phyloP scores from a whole-genome alignment of 78 protist genomes.

The Isochrysis galbana region DNA sequence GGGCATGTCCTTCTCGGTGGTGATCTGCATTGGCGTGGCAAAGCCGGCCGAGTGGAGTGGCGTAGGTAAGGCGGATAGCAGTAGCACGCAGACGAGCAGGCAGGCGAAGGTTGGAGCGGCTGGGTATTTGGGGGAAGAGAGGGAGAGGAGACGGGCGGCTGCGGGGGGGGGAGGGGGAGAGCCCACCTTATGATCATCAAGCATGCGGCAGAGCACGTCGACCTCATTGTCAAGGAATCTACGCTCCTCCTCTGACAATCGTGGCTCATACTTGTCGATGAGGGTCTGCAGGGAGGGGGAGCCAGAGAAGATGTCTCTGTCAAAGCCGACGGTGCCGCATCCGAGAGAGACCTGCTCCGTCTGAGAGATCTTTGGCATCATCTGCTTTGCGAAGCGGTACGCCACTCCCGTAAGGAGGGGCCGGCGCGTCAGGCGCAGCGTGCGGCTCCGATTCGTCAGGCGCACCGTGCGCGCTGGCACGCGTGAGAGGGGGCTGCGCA shows the following conservation, averaged over 20 bases:
- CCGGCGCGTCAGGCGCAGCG: no score
- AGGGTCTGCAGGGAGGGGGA: background rate
- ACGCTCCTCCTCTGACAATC: slow-evolving; percentile 32
- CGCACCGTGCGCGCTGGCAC: no score
- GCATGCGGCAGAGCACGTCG: slow-evolving; percentile 48
- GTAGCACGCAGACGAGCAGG: background rate
- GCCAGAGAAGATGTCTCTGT: slow-evolving; percentile 46
- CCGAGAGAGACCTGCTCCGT: slow-evolving; percentile 48
- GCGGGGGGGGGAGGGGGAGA: slow-evolving; percentile 38
- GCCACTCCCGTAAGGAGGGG: no score
- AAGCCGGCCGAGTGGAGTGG: background rate
- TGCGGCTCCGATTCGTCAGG: no score
- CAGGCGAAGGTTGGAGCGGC: background rate
- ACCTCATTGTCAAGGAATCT: slow-evolving; percentile 46
- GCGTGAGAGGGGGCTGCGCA: no score
- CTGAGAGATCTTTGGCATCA: no score
- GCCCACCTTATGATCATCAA: slow-evolving; percentile 41
- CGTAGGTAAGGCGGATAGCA: background rate
- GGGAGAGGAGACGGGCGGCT: background rate
- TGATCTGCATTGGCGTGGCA: no score
- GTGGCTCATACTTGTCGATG: background rate
- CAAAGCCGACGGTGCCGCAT: slow-evolving; percentile 51
- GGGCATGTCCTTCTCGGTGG: no score
- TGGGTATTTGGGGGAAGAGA: no score
- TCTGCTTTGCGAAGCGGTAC: no score